phyloP scores from a whole-genome alignment of 2,329 filamentous ascomycete species.

The Reticulascus tulasneorum region DNA sequence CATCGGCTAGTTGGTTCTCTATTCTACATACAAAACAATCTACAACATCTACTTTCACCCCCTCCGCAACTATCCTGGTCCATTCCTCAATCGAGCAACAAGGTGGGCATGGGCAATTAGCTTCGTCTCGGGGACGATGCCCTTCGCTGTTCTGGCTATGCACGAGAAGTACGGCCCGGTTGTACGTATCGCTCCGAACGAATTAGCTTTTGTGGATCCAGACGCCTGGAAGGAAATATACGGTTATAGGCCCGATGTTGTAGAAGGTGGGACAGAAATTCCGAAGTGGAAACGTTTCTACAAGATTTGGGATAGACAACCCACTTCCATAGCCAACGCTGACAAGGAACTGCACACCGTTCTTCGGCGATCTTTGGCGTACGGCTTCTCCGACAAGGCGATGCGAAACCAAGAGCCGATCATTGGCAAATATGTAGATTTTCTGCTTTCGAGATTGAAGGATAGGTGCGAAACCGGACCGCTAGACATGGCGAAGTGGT shows the following conservation, averaged over 20 bases:
- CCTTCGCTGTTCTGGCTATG: slow-evolving; percentile 6
- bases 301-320: no score
- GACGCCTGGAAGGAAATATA: slow-evolving; percentile 38
- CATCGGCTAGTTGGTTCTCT: no score
- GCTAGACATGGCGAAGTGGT: slow-evolving; percentile 14
- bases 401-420: slow-evolving; percentile 25
- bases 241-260: slow-evolving; percentile 17
- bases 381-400: slow-evolving; percentile 23
- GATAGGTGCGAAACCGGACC: slow-evolving; percentile 6
- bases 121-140: slow-evolving; percentile 1
- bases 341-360: slow-evolving; percentile 15
- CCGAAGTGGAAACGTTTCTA: no score
- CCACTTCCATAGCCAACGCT: slow-evolving; percentile 16
- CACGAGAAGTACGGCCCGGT: slow-evolving; percentile 39
- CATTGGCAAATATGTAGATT: slow-evolving; percentile 21
- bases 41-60: slow-evolving; percentile 31
- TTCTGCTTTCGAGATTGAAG: slow-evolving; percentile 16
- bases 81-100: slow-evolving; percentile 10
- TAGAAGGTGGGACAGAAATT: no score
- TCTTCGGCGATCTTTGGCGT: slow-evolving; percentile 17
- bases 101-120: slow-evolving; percentile 1
- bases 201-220: slow-evolving; percentile 38
- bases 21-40: no score
- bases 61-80: slow-evolving; percentile 26
- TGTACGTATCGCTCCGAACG: slow-evolving; percentile 42